Conservation (phyloP, 2,329 filamentous ascomycete species). For the Aspergillus tamarii region DNA sequence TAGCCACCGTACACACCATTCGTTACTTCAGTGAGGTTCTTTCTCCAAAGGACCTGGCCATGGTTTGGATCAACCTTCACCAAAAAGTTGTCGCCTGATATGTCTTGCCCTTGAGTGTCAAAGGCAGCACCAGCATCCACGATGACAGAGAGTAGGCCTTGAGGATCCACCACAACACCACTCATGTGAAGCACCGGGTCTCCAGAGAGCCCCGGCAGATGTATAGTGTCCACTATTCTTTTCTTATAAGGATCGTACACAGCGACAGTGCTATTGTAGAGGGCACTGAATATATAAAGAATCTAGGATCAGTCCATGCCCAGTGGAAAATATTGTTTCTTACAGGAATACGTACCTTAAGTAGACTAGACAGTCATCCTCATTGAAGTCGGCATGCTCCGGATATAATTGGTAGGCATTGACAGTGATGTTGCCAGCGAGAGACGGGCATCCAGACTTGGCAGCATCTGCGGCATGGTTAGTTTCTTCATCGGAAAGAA, state of each 20-base stretch:
- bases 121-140: slow-evolving; percentile 6
- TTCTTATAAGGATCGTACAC: slow-evolving; percentile 1
- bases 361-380: neutral
- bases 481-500: neutral
- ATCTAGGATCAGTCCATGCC: neutral
- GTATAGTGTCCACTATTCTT: neutral
- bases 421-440: neutral
- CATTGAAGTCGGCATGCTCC: slow-evolving; percentile 3
- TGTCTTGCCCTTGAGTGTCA: slow-evolving; percentile 2
- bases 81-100: neutral
- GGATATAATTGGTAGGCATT: slow-evolving; percentile 5
- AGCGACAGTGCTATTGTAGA: neutral
- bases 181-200: slow-evolving; percentile 2
- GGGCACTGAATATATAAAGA: neutral
- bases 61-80: neutral
- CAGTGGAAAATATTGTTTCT: neutral
- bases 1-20: slow-evolving; percentile 4
- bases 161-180: slow-evolving; percentile 3
- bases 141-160: neutral
- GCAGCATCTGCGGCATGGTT: neutral
- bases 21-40: slow-evolving; percentile 1
- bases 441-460: neutral
- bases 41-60: slow-evolving; percentile 2
- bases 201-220: neutral
- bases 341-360: neutral